A percentile compares a stretch with the other conserved stretches of the same genome.
Evolutionary conservation across 768 basidiomycete species (phyloP).

Genomic region (Mycena filopes): DNA sequence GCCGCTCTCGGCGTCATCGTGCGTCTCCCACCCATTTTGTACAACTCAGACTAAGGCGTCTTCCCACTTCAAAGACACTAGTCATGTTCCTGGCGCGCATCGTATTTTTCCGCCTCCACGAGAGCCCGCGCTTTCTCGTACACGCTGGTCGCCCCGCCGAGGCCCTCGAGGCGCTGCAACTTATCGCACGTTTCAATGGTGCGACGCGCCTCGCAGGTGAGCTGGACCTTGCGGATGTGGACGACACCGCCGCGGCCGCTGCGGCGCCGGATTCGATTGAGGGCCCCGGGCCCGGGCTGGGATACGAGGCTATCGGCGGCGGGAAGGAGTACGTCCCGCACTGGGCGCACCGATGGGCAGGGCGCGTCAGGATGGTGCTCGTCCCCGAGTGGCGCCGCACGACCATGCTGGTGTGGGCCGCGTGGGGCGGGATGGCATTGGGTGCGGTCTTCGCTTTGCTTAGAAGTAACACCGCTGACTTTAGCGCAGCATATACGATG

Average conservation of each 20-base stretch:
- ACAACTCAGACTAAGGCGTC: slow-evolving; percentile 21
- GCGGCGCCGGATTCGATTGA: neutral
- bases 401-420: slow-evolving; percentile 81
- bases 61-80: too few relatives aligned
- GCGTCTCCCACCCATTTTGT: slow-evolving; percentile 46
- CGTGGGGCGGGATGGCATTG: slow-evolving; percentile 82
- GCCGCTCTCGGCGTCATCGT: slow-evolving; percentile 84
- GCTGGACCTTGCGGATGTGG: slow-evolving; percentile 74
- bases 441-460: slow-evolving; percentile 57
- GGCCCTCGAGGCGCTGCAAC: slow-evolving; percentile 82
- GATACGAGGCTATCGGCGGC: slow-evolving; percentile 24
- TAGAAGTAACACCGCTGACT: slow-evolving; percentile 14
- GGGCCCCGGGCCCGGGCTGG: neutral
- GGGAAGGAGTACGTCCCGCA: slow-evolving; percentile 15
- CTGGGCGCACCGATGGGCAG: slow-evolving; percentile 59
- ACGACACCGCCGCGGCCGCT: slow-evolving; percentile 39
- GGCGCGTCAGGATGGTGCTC: slow-evolving; percentile 75
- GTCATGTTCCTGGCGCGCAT: slow-evolving; percentile 90
- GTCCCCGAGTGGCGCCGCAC: slow-evolving; percentile 80
- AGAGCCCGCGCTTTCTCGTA: slow-evolving; percentile 94
- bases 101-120: slow-evolving; percentile 90
- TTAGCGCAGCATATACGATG: slow-evolving; percentile 78
- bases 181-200: slow-evolving; percentile 91
- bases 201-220: slow-evolving; percentile 68
- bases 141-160: slow-evolving; percentile 87